Evolutionary conservation across 1,284 basidiomycete species (phyloP).

Genomic region (Rhodotorula sp.): DNA sequence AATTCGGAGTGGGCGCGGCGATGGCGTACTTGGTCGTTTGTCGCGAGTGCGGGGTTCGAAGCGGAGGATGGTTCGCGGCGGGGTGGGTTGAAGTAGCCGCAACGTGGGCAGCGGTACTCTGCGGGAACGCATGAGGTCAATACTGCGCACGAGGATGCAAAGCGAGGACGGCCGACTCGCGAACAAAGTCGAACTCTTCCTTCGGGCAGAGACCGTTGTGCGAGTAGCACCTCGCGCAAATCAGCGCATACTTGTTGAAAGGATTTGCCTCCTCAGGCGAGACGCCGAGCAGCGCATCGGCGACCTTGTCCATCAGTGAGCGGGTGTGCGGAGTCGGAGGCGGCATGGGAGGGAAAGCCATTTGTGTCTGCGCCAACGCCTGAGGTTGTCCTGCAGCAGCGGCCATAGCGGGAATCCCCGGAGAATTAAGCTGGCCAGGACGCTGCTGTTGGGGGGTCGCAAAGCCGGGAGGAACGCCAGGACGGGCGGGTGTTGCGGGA

Average conservation of each 20-base stretch:
- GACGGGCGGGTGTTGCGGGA: slow-evolving; percentile 8
- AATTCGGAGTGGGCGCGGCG: slow-evolving; percentile 28
- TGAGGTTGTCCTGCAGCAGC: slow-evolving; percentile 1
- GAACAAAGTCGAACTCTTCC: slow-evolving; percentile 81
- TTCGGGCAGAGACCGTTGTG: slow-evolving; percentile 94
- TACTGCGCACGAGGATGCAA: too few species aligned
- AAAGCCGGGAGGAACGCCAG: slow-evolving; percentile 36
- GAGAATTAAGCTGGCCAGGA: background rate
- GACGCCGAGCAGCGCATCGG: slow-evolving; percentile 50
- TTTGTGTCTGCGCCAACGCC: background rate
- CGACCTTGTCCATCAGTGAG: slow-evolving; percentile 50
- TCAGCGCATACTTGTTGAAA: slow-evolving; percentile 76
- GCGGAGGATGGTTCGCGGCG: slow-evolving; percentile 47
- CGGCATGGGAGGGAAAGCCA: slow-evolving; percentile 1
- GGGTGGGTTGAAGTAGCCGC: slow-evolving; percentile 68
- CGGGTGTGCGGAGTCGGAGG: slow-evolving; percentile 26
- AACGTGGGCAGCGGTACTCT: slow-evolving; percentile 75
- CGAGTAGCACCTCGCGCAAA: slow-evolving; percentile 86
- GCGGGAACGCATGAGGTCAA: background rate
- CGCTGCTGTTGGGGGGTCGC: background rate
- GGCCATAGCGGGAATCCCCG: background rate
- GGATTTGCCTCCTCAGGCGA: slow-evolving; percentile 49
- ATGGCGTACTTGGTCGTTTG: background rate
- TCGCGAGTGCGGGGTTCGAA: background rate
- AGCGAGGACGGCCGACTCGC: slow-evolving; percentile 58